Conservation (phyloP, 2,329 filamentous ascomycete species). For the Mollisia scopiformis region DNA sequence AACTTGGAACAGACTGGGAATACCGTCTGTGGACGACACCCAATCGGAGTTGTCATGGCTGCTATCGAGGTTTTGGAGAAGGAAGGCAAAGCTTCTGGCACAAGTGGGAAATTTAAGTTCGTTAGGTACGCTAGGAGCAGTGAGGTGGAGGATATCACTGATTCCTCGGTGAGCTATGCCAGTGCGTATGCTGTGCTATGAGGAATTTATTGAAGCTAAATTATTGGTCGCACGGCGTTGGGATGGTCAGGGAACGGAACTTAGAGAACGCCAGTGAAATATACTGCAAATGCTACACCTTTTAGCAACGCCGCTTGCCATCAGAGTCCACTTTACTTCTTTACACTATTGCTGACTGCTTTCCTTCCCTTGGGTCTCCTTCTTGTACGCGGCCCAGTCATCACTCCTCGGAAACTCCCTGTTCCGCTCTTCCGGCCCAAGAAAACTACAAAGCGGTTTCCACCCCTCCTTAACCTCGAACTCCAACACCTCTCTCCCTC, state of each 20-base stretch:
- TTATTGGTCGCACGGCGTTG: neutral
- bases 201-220: neutral
- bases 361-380: neutral
- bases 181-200: constrained; percentile 80
- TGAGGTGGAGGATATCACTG: constrained; percentile 65
- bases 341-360: neutral
- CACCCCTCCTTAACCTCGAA: constrained; percentile 57
- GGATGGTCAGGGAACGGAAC: neutral
- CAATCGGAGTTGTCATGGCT: constrained; percentile 91
- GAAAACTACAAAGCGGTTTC: constrained; percentile 60
- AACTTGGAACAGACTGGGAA: constrained; percentile 77
- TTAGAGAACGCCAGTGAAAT: neutral
- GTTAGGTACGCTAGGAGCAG: constrained; percentile 87
- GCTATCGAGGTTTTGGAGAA: constrained; percentile 68
- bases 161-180: constrained; percentile 94
- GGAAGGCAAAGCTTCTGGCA: constrained; percentile 39
- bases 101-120: constrained; percentile 61
- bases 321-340: neutral
- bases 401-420: constrained; percentile 49
- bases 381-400: neutral
- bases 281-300: too few relatives aligned
- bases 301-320: neutral
- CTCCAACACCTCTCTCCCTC: constrained; percentile 67
- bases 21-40: constrained; percentile 92
- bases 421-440: constrained; percentile 51